These are phyloP conservation scores for Agastache rugosa DNA, from an alignment of 257 asterid genomes.

Conservation along the genomic window DNA sequence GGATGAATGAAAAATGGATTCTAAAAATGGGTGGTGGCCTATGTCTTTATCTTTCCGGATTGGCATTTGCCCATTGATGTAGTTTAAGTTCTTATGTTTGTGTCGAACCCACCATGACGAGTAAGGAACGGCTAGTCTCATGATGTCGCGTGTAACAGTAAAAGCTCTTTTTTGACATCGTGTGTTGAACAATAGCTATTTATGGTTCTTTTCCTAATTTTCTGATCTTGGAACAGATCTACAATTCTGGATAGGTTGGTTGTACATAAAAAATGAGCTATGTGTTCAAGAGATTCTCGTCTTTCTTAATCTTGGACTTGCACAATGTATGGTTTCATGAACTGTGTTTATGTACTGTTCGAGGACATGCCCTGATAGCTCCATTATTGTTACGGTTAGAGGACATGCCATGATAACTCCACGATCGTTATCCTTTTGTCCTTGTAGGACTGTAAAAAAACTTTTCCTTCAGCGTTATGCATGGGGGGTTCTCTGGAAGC, in stretches of 20 bases:
- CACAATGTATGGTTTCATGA: neutral
- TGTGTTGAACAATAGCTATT: constrained; percentile 17
- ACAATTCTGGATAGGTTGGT: neutral
- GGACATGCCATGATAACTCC: constrained; percentile 22
- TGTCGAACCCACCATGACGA: constrained; percentile 2
- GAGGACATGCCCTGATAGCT: constrained; percentile 21
- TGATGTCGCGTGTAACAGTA: neutral
- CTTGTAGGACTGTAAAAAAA: constrained; percentile 85
- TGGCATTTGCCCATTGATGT: neutral
- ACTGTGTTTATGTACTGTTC: neutral
- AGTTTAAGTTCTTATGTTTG: neutral
- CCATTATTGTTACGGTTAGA: constrained; percentile 15
- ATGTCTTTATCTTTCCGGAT: neutral
- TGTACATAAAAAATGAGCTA: neutral
- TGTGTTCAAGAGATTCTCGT: neutral
- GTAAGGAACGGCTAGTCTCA: neutral
- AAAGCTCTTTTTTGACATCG: neutral
- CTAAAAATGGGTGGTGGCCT: neutral
- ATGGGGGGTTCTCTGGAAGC: constrained; percentile 93
- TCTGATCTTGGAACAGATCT: constrained; percentile 3
- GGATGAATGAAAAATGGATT: constrained; percentile 7
- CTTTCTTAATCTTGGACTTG: constrained; percentile 8
- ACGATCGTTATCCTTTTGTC: constrained; percentile 17
- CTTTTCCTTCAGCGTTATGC: constrained; percentile 82
- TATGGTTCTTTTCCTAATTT: constrained; percentile 10